Base-by-base conservation (phyloP, 192 early-diverging fungal species). In the Chytriomyces sp. region DNA sequence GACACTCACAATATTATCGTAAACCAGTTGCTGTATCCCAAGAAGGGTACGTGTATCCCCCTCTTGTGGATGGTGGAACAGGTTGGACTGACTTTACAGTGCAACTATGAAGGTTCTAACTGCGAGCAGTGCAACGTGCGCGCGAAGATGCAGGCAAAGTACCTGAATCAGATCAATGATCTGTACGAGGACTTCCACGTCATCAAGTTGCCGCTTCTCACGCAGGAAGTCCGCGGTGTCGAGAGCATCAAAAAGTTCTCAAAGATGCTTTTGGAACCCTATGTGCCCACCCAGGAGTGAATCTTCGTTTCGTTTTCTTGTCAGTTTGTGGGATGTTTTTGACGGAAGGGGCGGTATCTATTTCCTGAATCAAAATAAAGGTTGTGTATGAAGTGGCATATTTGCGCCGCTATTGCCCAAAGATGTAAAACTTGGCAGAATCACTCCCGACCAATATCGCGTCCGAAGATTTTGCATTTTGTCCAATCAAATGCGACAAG, bases 101-200 rank as follows among this genome's bases (percentile, higher is more conserved):
- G 1, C 34, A n/a, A n/a, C n/a, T n/a, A n/a, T n/a, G n/a, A n/a
- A 85, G 82, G 58, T 22, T 84, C 85, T 7, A 84, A 64, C 55
- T 88, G 81, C 65, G 80, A 88, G 54, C 83, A 85, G 61, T 99
- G 98, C 77, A 78, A 82, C 54, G 96, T 98, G 26, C 90, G 98
- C 41, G 82, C 93, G 75, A 96, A 95, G 73, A 99, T 99, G 96
- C 98, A 99, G 80, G 90, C 91, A 75, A 99, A 98, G 80, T 99
- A 99, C 75, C 84, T 99, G 41, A 93, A 96, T 63, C 96, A 99
- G 82, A 98, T 99, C 64, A 91, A 93, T 78, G 96, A 99, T 68
- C 85, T 99, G n/a, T 99, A 99, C 75, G 96, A 96, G 58, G 98
- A 98, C 80, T 99, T 99, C 85, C 94, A 99, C 73, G 87, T 99